Base-by-base conservation (phyloP, 2,329 filamentous ascomycete genomes). In the Fusarium buharicum region DNA sequence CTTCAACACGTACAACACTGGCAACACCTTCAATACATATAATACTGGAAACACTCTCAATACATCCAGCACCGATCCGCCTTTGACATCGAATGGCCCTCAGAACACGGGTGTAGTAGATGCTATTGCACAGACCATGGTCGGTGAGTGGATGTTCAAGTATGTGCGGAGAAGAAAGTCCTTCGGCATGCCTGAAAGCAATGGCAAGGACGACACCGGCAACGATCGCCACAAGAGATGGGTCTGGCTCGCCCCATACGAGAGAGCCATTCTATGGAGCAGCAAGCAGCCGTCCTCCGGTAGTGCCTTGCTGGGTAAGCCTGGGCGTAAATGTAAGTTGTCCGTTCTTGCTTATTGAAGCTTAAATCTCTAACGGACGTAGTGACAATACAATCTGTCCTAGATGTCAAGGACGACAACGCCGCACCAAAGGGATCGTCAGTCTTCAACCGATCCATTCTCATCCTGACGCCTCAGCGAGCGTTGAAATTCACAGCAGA, bases 181-280 rank as follows among this genome's bases (percentile, higher is more conserved):
- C 0, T 98, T 99, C 73, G 92, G 92, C 17, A 87, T 94, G 49
- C 79, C 84, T 4, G 91, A 93, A 39, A 82, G 80, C 20, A 86
- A 82, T 58, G 83, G 84, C 31, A 86, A 86, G 62, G 88, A 93
- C 71, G 86, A 90, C 62, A 89, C 82, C 62, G 88, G 91, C 76
- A 88, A 86, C 62, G 88, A 90, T 65, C 90, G 95, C 27, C 95
- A 99, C 75, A 97, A 93, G 79, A 86, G 95, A 75, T 99, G 95
- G 95, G 95, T 99, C 2, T 99, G 95, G 95, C 85, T 99, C 62
- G 95, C 94, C 16, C 95, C 95, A 3, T 98, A 99, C 72, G 95
- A 99, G 77, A 85, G 93, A 62, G 90, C 94, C 12, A 94, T 99
- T 58, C 91, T 99, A 76, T 99, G 95, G 95, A 97, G 94, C 76